Conservation (phyloP, 148 eudicot species). For the Bassia scoparia region DNA sequence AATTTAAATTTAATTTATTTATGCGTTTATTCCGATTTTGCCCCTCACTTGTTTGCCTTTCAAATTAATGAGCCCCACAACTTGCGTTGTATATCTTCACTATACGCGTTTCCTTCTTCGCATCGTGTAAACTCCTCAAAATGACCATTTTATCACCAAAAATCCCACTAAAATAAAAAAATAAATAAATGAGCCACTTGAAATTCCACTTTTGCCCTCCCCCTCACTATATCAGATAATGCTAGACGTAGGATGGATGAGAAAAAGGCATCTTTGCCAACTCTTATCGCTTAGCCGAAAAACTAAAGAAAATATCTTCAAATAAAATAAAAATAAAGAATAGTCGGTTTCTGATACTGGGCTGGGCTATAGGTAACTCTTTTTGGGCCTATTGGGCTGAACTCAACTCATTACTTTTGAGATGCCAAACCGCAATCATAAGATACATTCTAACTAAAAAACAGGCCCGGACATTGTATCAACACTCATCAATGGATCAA, state of each 20-base stretch:
- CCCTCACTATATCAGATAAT: not conserved
- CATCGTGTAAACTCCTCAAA: constrained; percentile 5
- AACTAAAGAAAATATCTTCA: not conserved
- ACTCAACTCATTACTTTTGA: no score
- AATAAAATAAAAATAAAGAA: not conserved
- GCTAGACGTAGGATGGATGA: not conserved
- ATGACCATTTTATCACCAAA: constrained; percentile 14
- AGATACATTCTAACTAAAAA: no score
- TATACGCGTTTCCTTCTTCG: constrained; percentile 22
- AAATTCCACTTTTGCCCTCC: constrained; percentile 4
- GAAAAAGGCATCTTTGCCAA: not conserved
- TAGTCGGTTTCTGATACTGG: not conserved
- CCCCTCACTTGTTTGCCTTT: constrained; percentile 1
- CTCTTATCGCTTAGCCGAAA: not conserved
- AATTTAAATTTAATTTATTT: no score
- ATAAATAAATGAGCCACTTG: not conserved
- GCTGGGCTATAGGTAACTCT: not conserved
- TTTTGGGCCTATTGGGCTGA: no score
- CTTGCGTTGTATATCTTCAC: constrained; percentile 1
- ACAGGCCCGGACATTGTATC: no score
- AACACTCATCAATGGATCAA: no score
- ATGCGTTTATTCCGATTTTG: not conserved
- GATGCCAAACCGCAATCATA: no score
- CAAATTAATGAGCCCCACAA: constrained; percentile 20
- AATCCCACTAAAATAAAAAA: not conserved